phyloP scores from a whole-genome alignment of 805 yeast species.

The Metschnikowia kofuensis region DNA sequence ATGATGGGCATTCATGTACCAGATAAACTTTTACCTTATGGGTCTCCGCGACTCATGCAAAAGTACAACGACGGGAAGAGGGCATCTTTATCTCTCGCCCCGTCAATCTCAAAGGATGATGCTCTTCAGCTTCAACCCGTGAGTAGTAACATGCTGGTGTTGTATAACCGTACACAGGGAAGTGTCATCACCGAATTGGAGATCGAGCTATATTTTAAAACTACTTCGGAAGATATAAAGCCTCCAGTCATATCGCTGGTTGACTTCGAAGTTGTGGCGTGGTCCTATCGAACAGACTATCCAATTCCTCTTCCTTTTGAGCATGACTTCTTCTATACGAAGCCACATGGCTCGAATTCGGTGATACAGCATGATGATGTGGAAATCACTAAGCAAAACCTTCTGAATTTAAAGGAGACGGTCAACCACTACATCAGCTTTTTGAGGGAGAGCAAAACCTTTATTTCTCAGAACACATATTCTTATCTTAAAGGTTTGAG shows the following conservation, averaged over 20 bases:
- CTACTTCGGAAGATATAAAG: constrained; percentile 19
- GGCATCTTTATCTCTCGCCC: background rate
- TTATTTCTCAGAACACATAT: constrained; percentile 31
- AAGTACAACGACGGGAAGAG: constrained; percentile 31
- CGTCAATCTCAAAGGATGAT: background rate
- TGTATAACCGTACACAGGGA: constrained; percentile 29
- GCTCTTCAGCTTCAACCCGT: constrained; percentile 9
- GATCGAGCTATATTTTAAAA: constrained; percentile 27
- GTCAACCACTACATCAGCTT: constrained; percentile 33
- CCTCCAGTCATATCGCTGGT: constrained; percentile 36
- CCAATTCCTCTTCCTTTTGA: constrained; percentile 39
- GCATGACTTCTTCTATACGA: constrained; percentile 41
- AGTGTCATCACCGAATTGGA: constrained; percentile 24
- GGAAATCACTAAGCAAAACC: constrained; percentile 31
- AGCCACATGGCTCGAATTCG: constrained; percentile 20
- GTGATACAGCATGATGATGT: constrained; percentile 24
- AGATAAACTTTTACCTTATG: constrained; percentile 30
- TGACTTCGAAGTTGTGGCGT: constrained; percentile 36
- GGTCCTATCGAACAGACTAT: constrained; percentile 41
- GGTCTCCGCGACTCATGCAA: constrained; percentile 36
- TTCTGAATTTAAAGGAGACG: constrained; percentile 36
- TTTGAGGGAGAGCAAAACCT: constrained; percentile 31
- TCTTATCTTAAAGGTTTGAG: constrained; percentile 39
- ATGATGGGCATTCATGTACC: constrained; percentile 34
- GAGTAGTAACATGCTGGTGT: constrained; percentile 25